phyloP scores from a whole-genome alignment of 306 rosid genomes.

The Ormosia emarginata region DNA sequence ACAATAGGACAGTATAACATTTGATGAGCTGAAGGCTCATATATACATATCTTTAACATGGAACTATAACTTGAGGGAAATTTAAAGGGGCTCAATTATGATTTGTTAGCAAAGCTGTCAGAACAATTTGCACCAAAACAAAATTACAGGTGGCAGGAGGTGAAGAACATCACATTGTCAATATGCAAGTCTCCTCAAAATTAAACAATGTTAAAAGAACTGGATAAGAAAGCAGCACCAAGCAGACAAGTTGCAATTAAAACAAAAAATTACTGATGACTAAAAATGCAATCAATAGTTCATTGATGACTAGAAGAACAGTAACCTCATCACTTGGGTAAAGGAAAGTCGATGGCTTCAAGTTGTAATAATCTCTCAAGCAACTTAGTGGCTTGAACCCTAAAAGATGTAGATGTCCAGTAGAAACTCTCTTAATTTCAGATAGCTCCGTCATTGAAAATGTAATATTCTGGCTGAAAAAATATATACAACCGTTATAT shows the following conservation, averaged over 20 bases:
- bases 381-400: conserved; percentile 93
- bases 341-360: conserved; percentile 87
- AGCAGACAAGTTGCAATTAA: conserved; percentile 2
- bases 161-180: background rate
- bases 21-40: background rate
- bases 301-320: conserved; percentile 24
- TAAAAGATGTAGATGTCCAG: conserved; percentile 71
- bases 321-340: conserved; percentile 82
- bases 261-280: conserved; percentile 6
- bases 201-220: too few species aligned
- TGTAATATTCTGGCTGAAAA: conserved; percentile 64
- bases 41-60: background rate
- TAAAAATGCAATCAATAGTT: conserved; percentile 17
- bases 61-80: background rate
- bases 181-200: conserved; percentile 11
- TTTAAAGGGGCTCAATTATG: background rate
- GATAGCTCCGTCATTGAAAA: conserved; percentile 75
- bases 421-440: conserved; percentile 63
- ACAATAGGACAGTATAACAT: background rate
- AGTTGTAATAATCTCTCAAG: conserved; percentile 87
- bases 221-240: too few species aligned
- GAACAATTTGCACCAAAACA: background rate
- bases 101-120: background rate
- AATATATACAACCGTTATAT: conserved; percentile 8
- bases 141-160: background rate